Conservation (phyloP, 2,329 filamentous ascomycete species). For the Penicillium crustosum region DNA sequence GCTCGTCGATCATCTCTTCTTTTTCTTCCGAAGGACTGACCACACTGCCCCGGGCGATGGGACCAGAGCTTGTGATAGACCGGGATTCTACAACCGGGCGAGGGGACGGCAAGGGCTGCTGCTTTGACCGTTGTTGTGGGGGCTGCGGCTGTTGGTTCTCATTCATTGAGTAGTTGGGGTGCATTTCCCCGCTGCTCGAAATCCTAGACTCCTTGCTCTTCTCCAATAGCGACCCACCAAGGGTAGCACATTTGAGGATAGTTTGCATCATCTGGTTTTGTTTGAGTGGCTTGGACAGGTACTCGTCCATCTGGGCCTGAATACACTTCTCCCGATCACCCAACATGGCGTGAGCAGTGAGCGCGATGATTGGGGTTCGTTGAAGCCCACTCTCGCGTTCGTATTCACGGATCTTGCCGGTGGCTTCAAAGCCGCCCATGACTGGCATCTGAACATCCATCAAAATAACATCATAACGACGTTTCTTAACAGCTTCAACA, state of each 20-base stretch:
- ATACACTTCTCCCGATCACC: conserved; percentile 98
- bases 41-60: conserved; percentile 54
- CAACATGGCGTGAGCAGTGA: conserved; percentile 98
- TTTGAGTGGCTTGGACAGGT: conserved; percentile 92
- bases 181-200: conserved; percentile 42
- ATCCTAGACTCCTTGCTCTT: conserved; percentile 46
- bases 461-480: conserved; percentile 91
- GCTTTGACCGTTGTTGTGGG: conserved; percentile 15
- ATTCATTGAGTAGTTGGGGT: conserved; percentile 31
- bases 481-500: conserved; percentile 85
- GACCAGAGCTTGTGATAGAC: conserved; percentile 68
- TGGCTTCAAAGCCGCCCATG: conserved; percentile 98
- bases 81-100: conserved; percentile 61
- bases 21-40: conserved; percentile 65
- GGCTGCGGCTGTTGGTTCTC: conserved; percentile 37
- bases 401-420: conserved; percentile 92
- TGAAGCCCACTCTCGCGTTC: conserved; percentile 77
- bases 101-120: conserved; percentile 20
- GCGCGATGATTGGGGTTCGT: conserved; percentile 90
- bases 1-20: conserved; percentile 61
- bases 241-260: conserved; percentile 92
- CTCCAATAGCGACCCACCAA: conserved; percentile 58
- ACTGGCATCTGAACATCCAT: conserved; percentile 99
- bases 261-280: conserved; percentile 98
- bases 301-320: conserved; percentile 98